Evolutionary conservation across 345 rosid genomes (phyloP).

Genomic region (Gossypium ekmanianum): DNA sequence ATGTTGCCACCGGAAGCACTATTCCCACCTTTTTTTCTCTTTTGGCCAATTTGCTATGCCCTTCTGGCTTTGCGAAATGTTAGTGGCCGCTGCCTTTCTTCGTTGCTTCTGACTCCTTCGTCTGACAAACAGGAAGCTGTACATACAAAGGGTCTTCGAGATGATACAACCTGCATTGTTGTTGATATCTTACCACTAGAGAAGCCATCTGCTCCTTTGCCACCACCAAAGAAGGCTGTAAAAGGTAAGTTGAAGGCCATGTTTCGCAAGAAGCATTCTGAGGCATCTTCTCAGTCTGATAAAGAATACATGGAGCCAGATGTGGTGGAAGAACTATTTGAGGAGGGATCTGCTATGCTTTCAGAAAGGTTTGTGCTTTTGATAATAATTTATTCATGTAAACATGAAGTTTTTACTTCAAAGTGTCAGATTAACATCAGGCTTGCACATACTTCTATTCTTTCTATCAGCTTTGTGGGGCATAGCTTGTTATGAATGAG

Average conservation of each 20-base stretch:
- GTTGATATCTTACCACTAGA: slow-evolving; percentile 79
- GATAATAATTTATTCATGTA: slow-evolving; percentile 22
- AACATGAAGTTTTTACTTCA: neutral
- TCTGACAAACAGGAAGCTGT: slow-evolving; percentile 69
- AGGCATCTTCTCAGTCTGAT: slow-evolving; percentile 64
- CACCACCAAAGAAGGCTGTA: slow-evolving; percentile 65
- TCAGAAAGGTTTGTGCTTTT: slow-evolving; percentile 74
- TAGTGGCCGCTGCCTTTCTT: neutral
- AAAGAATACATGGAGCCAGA: slow-evolving; percentile 73
- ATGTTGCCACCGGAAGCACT: slow-evolving; percentile 8
- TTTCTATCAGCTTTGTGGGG: neutral
- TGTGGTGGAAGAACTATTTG: slow-evolving; percentile 81
- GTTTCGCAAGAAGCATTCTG: slow-evolving; percentile 73
- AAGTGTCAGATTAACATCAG: neutral
- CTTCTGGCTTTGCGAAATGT: slow-evolving; percentile 12
- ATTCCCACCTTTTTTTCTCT: neutral
- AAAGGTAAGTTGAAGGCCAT: slow-evolving; percentile 85
- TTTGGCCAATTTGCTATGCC: neutral
- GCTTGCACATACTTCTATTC: neutral
- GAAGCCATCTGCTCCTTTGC: slow-evolving; percentile 68
- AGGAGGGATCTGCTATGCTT: slow-evolving; percentile 97
- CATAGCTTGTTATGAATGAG: neutral
- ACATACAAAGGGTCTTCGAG: slow-evolving; percentile 78
- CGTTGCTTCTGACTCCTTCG: slow-evolving; percentile 2
- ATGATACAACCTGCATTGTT: slow-evolving; percentile 98